phyloP scores from a whole-genome alignment of 1,284 basidiomycete species.

The Trametes sp. region DNA sequence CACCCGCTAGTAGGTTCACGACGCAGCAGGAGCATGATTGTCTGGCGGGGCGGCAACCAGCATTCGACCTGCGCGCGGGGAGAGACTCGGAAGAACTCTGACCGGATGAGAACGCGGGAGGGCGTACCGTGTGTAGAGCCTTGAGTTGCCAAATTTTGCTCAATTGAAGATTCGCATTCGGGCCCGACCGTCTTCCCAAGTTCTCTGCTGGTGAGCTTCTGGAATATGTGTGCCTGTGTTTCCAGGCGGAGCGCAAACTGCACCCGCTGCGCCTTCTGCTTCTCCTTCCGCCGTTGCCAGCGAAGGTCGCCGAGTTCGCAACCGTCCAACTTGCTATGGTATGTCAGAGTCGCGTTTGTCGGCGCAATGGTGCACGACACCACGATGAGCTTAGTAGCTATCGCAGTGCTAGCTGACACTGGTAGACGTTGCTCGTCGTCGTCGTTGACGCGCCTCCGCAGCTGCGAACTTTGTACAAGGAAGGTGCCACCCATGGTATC shows the following conservation, averaged over 20 bases:
- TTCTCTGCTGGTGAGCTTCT: background rate
- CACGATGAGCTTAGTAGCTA: too few species aligned
- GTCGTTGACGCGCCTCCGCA: too few species aligned
- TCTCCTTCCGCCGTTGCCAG: background rate
- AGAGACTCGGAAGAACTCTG: background rate
- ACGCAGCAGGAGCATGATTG: too few species aligned
- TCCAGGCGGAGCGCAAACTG: background rate
- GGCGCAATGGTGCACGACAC: too few species aligned
- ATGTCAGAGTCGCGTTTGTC: too few species aligned
- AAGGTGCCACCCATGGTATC: background rate
- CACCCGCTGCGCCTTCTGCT: background rate
- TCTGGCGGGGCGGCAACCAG: too few species aligned
- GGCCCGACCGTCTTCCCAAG: background rate
- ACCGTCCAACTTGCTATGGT: background rate
- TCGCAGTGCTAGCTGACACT: too few species aligned
- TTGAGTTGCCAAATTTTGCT: background rate
- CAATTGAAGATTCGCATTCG: background rate
- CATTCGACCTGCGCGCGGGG: too few species aligned
- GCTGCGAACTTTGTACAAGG: background rate
- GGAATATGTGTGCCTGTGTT: background rate
- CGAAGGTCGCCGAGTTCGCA: background rate
- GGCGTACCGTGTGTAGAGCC: background rate
- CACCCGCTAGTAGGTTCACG: too few species aligned
- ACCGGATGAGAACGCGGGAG: background rate
- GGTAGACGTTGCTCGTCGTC: too few species aligned